Conservation (phyloP, 805 yeast species). For the Kregervanrija delftensis region DNA sequence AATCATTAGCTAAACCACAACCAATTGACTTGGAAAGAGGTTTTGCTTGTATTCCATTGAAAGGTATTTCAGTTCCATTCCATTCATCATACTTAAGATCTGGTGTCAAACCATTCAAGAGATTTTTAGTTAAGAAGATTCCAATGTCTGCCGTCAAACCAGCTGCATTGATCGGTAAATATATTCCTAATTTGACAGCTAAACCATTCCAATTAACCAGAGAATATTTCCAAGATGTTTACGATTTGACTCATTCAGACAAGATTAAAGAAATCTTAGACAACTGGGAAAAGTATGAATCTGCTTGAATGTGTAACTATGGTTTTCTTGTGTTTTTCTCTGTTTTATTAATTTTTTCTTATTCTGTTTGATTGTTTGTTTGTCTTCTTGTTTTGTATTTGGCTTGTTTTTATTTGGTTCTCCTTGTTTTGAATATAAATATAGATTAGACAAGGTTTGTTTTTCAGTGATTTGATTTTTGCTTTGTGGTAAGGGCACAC, state of each 20-base stretch:
- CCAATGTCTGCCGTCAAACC: slow-evolving; percentile 94
- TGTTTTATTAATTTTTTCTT: neutral
- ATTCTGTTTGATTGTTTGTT: neutral
- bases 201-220: slow-evolving; percentile 93
- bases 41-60: slow-evolving; percentile 94
- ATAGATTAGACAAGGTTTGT: no score
- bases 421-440: neutral
- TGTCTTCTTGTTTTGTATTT: neutral
- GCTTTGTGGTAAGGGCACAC: no score
- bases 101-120: slow-evolving; percentile 98
- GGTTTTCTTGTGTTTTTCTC: neutral
- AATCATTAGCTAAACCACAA: slow-evolving; percentile 83
- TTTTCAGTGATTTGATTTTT: no score
- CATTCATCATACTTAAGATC: slow-evolving; percentile 97
- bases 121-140: slow-evolving; percentile 93
- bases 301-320: slow-evolving; percentile 28
- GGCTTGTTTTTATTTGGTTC: neutral
- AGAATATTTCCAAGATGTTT: slow-evolving; percentile 96
- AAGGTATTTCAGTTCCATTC: slow-evolving; percentile 99
- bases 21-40: slow-evolving; percentile 98
- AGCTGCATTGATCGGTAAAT: slow-evolving; percentile 85
- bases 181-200: slow-evolving; percentile 98
- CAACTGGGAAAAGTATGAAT: slow-evolving; percentile 86
- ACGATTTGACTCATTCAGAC: slow-evolving; percentile 82
- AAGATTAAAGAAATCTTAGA: slow-evolving; percentile 86